Evolutionary conservation across 2,329 filamentous ascomycete genomes (phyloP).

Genomic region (Arachnomyces sp.): DNA sequence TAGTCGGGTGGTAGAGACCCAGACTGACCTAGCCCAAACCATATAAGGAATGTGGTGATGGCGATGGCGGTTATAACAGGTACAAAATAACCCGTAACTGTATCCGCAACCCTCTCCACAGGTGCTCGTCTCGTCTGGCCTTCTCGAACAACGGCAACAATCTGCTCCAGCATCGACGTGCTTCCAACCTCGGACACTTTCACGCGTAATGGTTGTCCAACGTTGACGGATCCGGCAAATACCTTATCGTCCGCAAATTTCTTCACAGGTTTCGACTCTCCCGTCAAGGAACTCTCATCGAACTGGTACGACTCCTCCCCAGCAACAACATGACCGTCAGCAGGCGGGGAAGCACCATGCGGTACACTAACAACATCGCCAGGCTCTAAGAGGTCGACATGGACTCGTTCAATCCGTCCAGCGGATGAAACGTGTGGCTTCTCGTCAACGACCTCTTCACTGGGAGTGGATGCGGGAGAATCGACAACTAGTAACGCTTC

Average conservation of each 20-base stretch:
- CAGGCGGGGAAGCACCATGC: constrained; percentile 74
- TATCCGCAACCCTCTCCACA: constrained; percentile 39
- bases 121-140: constrained; percentile 43
- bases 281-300: constrained; percentile 82
- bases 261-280: constrained; percentile 39
- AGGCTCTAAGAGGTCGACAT: constrained; percentile 62
- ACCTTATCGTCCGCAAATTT: constrained; percentile 36
- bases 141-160: constrained; percentile 41
- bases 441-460: constrained; percentile 39
- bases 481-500: constrained; percentile 59
- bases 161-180: constrained; percentile 43
- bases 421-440: constrained; percentile 7
- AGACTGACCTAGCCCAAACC: constrained; percentile 38
- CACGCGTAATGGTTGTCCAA: constrained; percentile 38
- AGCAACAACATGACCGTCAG: constrained; percentile 58
- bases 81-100: constrained; percentile 42
- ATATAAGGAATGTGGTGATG: constrained; percentile 39
- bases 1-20: constrained; percentile 42
- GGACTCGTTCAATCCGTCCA: constrained; percentile 37
- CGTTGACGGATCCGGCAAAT: constrained; percentile 41
- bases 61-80: constrained; percentile 42
- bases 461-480: constrained; percentile 7
- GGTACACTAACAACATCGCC: constrained; percentile 67
- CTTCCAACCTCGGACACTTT: constrained; percentile 37
- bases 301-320: constrained; percentile 56